Conservation (phyloP, 345 rosid species). For the Adansonia digitata region DNA sequence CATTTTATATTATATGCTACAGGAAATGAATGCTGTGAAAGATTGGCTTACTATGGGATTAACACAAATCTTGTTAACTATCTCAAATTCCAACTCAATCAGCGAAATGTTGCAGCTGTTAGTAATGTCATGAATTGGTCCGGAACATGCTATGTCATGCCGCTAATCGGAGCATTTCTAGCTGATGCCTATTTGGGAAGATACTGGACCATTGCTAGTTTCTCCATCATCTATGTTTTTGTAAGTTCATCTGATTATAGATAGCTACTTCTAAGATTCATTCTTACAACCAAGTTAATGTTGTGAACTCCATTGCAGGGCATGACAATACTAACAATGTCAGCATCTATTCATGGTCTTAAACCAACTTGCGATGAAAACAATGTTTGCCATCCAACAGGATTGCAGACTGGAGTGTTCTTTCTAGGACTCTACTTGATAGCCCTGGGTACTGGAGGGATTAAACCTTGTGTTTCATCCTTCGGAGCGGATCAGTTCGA, state of each 20-base stretch:
- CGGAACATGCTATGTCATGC: conserved; percentile 55
- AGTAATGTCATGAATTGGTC: conserved; percentile 57
- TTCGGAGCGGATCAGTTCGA: conserved; percentile 63
- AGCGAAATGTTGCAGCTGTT: conserved; percentile 33
- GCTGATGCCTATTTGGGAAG: conserved; percentile 63
- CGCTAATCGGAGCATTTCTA: conserved; percentile 53
- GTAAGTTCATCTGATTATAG: conserved; percentile 16
- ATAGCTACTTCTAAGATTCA: not conserved
- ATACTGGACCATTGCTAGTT: conserved; percentile 56
- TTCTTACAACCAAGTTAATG: not conserved
- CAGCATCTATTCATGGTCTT: conserved; percentile 43
- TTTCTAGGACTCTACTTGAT: conserved; percentile 43
- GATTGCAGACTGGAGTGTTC: conserved; percentile 23
- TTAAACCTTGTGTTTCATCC: conserved; percentile 61
- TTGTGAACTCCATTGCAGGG: conserved; percentile 29
- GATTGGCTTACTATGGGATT: conserved; percentile 39
- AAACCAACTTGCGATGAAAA: conserved; percentile 33
- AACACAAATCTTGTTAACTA: conserved; percentile 42
- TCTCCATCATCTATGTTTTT: conserved; percentile 43
- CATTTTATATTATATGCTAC: not conserved
- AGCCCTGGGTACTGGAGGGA: conserved; percentile 49
- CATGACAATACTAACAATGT: conserved; percentile 44
- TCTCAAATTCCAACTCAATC: conserved; percentile 33
- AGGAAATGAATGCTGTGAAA: conserved; percentile 45
- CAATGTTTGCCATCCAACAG: conserved; percentile 32